Percentiles rank a stretch among this genome's conserved stretches.
phyloP scores from a whole-genome alignment of 2,329 filamentous ascomycete species.

The Corynespora cassiicola region DNA sequence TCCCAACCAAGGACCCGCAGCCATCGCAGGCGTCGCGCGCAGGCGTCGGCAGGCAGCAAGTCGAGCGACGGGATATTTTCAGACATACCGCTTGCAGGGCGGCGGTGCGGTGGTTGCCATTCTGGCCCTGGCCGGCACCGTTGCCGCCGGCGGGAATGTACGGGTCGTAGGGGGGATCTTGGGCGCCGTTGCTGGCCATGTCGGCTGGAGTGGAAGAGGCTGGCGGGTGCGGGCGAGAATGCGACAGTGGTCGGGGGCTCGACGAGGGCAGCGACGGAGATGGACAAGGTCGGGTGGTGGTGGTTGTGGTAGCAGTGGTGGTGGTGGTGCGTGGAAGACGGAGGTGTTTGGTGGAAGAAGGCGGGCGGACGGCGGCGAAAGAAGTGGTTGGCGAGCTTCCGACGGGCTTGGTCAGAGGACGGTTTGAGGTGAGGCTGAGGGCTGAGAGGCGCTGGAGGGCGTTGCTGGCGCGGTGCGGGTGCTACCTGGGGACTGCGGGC shows the following conservation, averaged over 20 bases:
- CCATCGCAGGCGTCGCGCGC: neutral
- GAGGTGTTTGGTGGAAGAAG: conserved; percentile 22
- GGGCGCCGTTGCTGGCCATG: conserved; percentile 66
- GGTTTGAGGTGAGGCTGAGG: conserved; percentile 41
- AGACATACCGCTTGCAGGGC: conserved; percentile 79
- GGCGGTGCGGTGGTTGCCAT: conserved; percentile 69
- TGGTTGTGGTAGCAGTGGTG: conserved; percentile 19
- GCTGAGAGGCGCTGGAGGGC: too few species aligned
- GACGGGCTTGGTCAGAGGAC: conserved; percentile 29
- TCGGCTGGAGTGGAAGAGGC: conserved; percentile 25
- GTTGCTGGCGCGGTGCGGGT: too few species aligned
- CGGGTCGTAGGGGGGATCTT: conserved; percentile 79
- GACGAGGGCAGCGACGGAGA: conserved; percentile 1
- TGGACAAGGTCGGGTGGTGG: too few species aligned
- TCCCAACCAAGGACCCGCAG: conserved; percentile 3
- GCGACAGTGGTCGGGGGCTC: conserved; percentile 17
- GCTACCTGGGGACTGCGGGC: too few species aligned
- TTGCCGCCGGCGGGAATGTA: conserved; percentile 78
- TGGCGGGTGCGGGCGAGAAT: conserved; percentile 13
- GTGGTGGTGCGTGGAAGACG: conserved; percentile 18
- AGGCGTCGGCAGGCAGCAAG: neutral
- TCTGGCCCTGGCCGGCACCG: conserved; percentile 44
- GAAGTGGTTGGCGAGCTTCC: conserved; percentile 25
- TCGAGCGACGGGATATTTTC: neutral
- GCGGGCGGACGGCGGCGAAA: conserved; percentile 17